phyloP scores from a whole-genome alignment of 1,284 basidiomycete genomes.

The Kalmanozyma brasiliensis region DNA sequence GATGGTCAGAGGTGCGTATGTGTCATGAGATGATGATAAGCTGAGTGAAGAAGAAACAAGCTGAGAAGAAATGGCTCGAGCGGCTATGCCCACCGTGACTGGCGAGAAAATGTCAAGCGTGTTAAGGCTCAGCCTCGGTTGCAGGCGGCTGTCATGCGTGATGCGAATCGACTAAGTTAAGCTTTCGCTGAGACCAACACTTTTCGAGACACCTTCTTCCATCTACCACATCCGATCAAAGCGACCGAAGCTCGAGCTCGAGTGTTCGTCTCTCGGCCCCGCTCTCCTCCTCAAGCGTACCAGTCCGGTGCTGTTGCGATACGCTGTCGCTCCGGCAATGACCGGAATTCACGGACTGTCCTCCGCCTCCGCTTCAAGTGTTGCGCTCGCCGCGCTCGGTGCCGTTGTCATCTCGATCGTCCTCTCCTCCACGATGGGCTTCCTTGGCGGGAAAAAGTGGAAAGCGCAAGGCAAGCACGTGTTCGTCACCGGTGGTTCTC shows the following conservation, averaged over 20 bases:
- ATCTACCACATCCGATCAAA: neutral
- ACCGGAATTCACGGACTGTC: conserved; percentile 1
- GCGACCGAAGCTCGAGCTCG: conserved; percentile 6
- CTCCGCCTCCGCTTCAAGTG: conserved; percentile 10
- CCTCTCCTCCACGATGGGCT: conserved; percentile 37
- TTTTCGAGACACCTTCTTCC: neutral
- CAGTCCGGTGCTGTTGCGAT: no score
- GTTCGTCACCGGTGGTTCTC: conserved; percentile 81
- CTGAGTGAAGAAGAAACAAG: no score
- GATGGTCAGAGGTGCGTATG: neutral
- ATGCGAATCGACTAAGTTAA: conserved; percentile 6
- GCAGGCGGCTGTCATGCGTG: no score
- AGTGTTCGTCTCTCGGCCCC: neutral
- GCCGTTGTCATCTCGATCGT: conserved; percentile 16
- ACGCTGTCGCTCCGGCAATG: conserved; percentile 2
- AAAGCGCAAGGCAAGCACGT: conserved; percentile 45
- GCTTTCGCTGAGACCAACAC: conserved; percentile 16
- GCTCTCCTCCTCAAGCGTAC: neutral
- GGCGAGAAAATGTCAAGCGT: no score
- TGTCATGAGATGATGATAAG: neutral
- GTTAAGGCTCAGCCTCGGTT: no score
- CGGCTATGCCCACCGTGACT: no score
- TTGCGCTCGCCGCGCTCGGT: conserved; percentile 12
- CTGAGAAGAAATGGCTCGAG: no score
- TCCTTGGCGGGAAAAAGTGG: conserved; percentile 29